These are phyloP conservation scores for Pleurozium schreberi DNA, from an alignment of 225 moss, liverwort and hornwort species.

Conservation along the genomic window DNA sequence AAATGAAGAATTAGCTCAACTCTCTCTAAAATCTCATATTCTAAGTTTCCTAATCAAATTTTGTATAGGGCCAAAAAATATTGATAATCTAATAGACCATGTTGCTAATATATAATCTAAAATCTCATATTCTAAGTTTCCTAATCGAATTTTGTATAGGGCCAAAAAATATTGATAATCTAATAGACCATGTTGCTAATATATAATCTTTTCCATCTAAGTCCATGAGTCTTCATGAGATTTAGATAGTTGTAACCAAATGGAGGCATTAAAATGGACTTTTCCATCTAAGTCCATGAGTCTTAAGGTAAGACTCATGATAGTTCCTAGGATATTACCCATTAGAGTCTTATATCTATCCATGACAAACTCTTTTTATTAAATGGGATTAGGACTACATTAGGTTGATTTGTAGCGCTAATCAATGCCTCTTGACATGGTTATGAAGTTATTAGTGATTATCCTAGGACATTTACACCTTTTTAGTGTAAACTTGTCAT, in stretches of 20 bases:
- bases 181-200: neutral
- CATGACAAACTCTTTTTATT: too few species aligned
- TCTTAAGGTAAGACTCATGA: neutral
- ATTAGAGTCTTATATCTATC: too few species aligned
- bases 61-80: neutral
- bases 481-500: too few species aligned
- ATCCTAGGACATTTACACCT: too few species aligned
- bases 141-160: fast-evolving
- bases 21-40: neutral
- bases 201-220: too few species aligned
- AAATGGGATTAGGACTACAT: too few species aligned
- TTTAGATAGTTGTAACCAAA: neutral
- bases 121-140: neutral
- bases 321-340: neutral
- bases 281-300: neutral
- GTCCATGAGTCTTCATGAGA: too few species aligned
- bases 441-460: too few species aligned
- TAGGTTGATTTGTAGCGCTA: too few species aligned
- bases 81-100: neutral
- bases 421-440: too few species aligned
- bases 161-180: neutral
- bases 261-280: neutral
- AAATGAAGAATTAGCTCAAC: fast-evolving
- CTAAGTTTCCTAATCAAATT: fast-evolving
- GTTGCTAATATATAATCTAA: neutral